phyloP scores from a whole-genome alignment of 208 protist species.

The Acanthamoeba royreba region DNA sequence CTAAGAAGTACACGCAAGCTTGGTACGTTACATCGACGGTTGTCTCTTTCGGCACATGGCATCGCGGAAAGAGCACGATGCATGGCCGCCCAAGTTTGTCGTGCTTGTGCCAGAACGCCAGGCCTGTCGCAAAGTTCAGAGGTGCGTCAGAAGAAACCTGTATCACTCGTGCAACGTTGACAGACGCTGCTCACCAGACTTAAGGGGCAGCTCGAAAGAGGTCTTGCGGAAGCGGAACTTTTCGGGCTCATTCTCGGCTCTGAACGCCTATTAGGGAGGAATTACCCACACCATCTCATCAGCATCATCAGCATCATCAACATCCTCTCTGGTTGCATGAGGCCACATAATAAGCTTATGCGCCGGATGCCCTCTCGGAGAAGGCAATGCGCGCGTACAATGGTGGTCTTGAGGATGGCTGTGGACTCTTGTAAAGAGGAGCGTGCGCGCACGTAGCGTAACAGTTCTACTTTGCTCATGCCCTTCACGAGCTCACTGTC shows the following conservation, averaged over 20 bases:
- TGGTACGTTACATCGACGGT: background rate
- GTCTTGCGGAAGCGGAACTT: background rate
- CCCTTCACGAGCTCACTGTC: background rate
- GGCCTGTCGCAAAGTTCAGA: background rate
- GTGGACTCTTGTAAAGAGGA: background rate
- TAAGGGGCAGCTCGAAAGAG: background rate
- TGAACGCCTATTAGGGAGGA: background rate
- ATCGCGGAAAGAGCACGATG: background rate
- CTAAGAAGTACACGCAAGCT: background rate
- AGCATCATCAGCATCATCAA: too few species aligned
- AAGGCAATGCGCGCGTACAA: background rate
- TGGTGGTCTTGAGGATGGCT: background rate
- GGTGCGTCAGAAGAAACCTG: background rate
- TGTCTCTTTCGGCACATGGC: background rate
- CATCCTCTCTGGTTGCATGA: too few species aligned
- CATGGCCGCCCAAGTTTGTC: background rate
- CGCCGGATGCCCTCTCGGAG: too few species aligned
- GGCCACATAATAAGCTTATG: background rate
- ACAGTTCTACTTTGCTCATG: background rate
- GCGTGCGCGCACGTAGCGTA: background rate
- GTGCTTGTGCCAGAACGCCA: background rate
- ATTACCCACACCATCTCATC: too few species aligned
- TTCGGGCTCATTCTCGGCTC: background rate
- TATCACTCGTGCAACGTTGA: background rate
- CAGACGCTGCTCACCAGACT: background rate